phyloP scores from a whole-genome alignment of 805 yeast genomes.

The Saturnispora besseyi region DNA sequence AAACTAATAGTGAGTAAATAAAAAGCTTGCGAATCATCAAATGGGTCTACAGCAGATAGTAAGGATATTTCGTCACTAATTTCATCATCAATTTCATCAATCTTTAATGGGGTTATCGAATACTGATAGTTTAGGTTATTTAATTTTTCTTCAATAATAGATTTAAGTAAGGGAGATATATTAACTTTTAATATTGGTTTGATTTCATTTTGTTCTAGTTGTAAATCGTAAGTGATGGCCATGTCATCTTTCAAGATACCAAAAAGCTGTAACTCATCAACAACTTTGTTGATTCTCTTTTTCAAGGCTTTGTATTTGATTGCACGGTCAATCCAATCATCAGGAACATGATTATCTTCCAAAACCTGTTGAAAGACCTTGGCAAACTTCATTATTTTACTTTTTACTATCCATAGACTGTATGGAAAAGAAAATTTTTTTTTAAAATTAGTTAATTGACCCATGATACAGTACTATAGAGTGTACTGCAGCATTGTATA shows the following conservation, averaged over 20 bases:
- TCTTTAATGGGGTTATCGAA: slow-evolving; percentile 9
- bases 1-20: slow-evolving; percentile 30
- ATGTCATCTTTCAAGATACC: slow-evolving; percentile 45
- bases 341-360: slow-evolving; percentile 51
- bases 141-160: slow-evolving; percentile 15
- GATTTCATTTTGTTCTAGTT: slow-evolving; percentile 13
- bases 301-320: slow-evolving; percentile 66
- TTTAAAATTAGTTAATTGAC: too few species aligned
- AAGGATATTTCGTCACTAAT: slow-evolving; percentile 7
- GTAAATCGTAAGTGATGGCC: slow-evolving; percentile 18
- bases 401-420: background rate
- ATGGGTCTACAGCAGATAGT: slow-evolving; percentile 18
- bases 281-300: slow-evolving; percentile 57
- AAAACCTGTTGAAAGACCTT: slow-evolving; percentile 59
- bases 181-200: slow-evolving; percentile 21
- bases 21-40: slow-evolving; percentile 17
- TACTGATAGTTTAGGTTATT: slow-evolving; percentile 15
- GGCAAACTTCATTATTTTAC: slow-evolving; percentile 60
- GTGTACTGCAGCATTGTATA: too few species aligned
- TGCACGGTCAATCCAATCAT: slow-evolving; percentile 58
- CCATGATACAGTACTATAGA: too few species aligned
- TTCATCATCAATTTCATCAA: background rate
- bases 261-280: slow-evolving; percentile 47
- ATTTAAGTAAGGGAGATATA: slow-evolving; percentile 17
- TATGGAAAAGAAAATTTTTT: too few species aligned